Evolutionary conservation across 1,284 basidiomycete genomes (phyloP).

Genomic region (Moniliophthora roreri): DNA sequence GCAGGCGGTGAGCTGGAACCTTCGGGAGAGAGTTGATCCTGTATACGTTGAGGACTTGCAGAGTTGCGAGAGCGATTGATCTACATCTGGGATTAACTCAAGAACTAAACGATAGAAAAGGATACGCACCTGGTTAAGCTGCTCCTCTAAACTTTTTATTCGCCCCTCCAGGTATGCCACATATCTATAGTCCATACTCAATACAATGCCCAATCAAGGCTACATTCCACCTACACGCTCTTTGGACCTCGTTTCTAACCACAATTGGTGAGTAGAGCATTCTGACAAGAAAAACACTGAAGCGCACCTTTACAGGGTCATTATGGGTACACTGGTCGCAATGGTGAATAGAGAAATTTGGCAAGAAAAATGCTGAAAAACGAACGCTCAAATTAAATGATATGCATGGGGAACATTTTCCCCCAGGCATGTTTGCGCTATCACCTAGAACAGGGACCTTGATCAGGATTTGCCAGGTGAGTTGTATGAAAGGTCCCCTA

Average conservation of each 20-base stretch:
- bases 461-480: no score
- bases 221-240: neutral
- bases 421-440: constrained; percentile 2
- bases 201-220: no score
- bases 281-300: no score
- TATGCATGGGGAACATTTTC: neutral
- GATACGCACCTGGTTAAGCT: neutral
- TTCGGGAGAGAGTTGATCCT: neutral
- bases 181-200: neutral
- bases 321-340: constrained; percentile 3
- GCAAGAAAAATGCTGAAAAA: no score
- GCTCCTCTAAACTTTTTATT: constrained; percentile 3
- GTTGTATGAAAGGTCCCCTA: neutral
- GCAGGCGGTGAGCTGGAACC: neutral
- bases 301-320: constrained; percentile 2
- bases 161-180: neutral
- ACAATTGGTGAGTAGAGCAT: neutral
- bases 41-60: neutral
- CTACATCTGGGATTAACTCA: neutral
- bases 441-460: neutral
- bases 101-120: neutral
- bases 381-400: constrained; percentile 2
- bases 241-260: constrained; percentile 3
- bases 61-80: neutral
- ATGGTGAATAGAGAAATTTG: no score